Evolutionary conservation across 176 grass and related monocot species (phyloP).

Genomic region (Oryza meridionalis): DNA sequence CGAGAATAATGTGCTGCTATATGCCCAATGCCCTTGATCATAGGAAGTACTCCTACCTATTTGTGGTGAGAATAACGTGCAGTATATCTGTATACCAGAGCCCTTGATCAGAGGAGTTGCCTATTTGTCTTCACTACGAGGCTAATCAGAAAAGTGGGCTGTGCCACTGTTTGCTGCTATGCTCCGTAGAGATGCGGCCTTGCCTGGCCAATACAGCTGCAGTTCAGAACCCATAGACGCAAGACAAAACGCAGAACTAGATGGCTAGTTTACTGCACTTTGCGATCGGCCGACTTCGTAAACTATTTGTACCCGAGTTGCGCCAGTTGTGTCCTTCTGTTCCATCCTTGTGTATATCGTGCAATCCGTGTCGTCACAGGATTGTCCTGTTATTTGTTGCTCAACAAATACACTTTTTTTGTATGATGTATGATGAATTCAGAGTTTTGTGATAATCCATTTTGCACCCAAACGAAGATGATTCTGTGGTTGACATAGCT

Average conservation of each 20-base stretch:
- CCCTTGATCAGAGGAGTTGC: conserved; percentile 42
- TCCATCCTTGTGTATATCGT: conserved; percentile 35
- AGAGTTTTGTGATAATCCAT: neutral
- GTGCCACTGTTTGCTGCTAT: conserved; percentile 8
- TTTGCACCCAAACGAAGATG: neutral
- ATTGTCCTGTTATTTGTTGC: conserved; percentile 22
- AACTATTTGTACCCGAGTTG: conserved; percentile 41
- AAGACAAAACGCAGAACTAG: conserved; percentile 26
- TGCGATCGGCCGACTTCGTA: conserved; percentile 17
- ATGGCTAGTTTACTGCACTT: conserved; percentile 30
- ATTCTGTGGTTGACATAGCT: neutral
- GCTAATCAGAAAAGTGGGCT: conserved; percentile 25
- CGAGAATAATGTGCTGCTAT: conserved; percentile 74
- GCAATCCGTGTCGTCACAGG: neutral
- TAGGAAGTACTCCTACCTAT: conserved; percentile 10
- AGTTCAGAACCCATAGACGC: conserved; percentile 21
- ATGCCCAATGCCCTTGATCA: conserved; percentile 55
- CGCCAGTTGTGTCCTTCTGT: conserved; percentile 2
- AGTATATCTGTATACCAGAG: conserved; percentile 59
- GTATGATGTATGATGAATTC: conserved; percentile 4
- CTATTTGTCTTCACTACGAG: neutral
- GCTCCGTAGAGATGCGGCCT: neutral
- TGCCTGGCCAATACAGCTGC: conserved; percentile 12
- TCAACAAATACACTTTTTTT: conserved; percentile 24
- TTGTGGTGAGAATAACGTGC: conserved; percentile 56